Evolutionary conservation across 306 rosid genomes (phyloP), one percentile per base, ranked within the genome.

Genomic region (Gillenia trifoliata): DNA sequence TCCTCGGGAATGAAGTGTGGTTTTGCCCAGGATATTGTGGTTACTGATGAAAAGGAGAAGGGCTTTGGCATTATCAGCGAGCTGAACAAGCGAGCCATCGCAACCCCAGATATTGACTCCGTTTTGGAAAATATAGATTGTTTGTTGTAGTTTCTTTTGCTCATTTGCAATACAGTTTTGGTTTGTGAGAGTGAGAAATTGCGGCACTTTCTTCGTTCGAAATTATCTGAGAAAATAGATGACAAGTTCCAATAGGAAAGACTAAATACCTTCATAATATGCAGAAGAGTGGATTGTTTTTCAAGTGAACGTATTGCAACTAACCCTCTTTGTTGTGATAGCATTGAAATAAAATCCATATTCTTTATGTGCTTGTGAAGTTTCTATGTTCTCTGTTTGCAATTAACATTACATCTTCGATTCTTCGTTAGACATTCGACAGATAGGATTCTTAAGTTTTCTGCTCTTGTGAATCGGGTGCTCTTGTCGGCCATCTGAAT

Each of bases 11-110:
- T 87, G 94, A 80, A 85, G 67, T 85, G 93, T 85, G 57, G 25
- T 52, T 91, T 86, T 82, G 72, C 93, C 19, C 90, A 91, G 77
- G 94, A 91, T 55, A 77, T 83, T 70, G 89, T 84, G 67, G 93
- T 91, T 45, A 60, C 92, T 54, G 88, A 88, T 80, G 70, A 64
- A 33, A 85, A 81, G 40, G 83, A 92, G 86, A 90, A 88, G 85
- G 73, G 77, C 12, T 87, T 89, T 73, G 85, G 91, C 71, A 17
- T 74, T 13, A 55, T 93, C 41, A 93, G 91, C 30, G 96, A 91
- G 84, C 86, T 91, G 74, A 83, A 67, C 71, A 87, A 88, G 80
- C 91, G 84, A 47, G 93, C 75, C 71, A 66, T 86, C 30, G 12
- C 88, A 78, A 87, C 90, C 62, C 97, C 97, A 2, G 89, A 91